These are phyloP conservation scores for Ananas comosus DNA, from an alignment of 176 grass and related monocot species.

Conservation along the genomic window DNA sequence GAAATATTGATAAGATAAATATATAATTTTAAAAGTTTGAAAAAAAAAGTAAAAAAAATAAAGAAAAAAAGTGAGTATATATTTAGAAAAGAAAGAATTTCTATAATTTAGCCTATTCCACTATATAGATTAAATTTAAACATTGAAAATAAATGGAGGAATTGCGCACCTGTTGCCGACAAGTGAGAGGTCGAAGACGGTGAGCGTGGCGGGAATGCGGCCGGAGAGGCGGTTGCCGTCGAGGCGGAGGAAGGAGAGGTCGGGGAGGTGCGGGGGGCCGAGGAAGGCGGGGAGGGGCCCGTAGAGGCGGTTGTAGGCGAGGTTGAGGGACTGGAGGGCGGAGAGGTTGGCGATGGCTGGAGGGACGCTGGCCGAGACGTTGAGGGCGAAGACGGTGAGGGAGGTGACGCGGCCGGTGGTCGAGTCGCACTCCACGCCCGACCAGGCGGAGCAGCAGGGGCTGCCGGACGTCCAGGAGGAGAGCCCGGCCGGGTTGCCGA, in stretches of 20 bases:
- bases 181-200: constrained; percentile 24
- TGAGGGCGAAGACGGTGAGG: constrained; percentile 24
- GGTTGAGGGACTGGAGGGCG: constrained; percentile 23
- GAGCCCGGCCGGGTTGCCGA: constrained; percentile 29
- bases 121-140: too few species aligned
- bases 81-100: too few species aligned
- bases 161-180: constrained; percentile 19
- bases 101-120: too few species aligned
- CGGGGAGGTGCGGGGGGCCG: constrained; percentile 19
- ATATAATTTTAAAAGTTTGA: too few species aligned
- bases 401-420: constrained; percentile 31
- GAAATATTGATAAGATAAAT: too few species aligned
- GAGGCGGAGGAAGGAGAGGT: constrained; percentile 39
- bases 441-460: constrained; percentile 30
- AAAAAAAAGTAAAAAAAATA: too few species aligned
- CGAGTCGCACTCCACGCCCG: constrained; percentile 35
- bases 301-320: constrained; percentile 37
- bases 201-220: constrained; percentile 25
- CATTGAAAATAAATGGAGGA: too few species aligned
- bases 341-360: constrained; percentile 40
- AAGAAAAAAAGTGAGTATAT: too few species aligned
- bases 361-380: constrained; percentile 34
- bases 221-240: constrained; percentile 43
- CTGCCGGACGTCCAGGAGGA: constrained; percentile 34
- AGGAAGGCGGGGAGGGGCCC: constrained; percentile 34